Evolutionary conservation across 257 asterid genomes (phyloP).

Genomic region (Handroanthus guayacan): DNA sequence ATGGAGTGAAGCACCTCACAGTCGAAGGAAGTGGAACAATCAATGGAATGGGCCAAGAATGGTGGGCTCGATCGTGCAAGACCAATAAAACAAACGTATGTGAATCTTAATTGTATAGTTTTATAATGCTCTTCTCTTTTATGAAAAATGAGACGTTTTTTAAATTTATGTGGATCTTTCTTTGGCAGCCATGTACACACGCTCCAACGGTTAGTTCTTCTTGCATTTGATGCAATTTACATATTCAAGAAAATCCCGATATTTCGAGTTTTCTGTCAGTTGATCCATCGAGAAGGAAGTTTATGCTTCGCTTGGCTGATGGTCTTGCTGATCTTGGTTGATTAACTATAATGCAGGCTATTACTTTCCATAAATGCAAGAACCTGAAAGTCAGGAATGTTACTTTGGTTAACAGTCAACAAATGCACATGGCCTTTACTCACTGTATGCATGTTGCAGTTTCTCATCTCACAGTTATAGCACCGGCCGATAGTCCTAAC

Average conservation of each 20-base stretch:
- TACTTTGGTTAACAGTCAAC: constrained; percentile 57
- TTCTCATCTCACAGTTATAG: constrained; percentile 53
- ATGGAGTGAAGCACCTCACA: constrained; percentile 59
- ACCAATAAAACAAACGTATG: constrained; percentile 67
- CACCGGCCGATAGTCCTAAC: constrained; percentile 84
- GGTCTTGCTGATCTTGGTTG: neutral
- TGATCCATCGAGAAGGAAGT: neutral
- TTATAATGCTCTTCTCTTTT: neutral
- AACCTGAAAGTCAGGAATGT: constrained; percentile 67
- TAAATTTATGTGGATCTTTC: constrained; percentile 29
- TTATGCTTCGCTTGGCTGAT: neutral
- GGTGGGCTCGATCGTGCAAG: constrained; percentile 98
- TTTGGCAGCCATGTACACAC: constrained; percentile 80
- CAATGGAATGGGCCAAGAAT: constrained; percentile 72
- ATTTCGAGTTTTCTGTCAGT: neutral
- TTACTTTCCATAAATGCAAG: constrained; percentile 77
- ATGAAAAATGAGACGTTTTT: constrained; percentile 23
- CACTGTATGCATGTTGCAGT: constrained; percentile 50
- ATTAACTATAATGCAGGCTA: constrained; percentile 57
- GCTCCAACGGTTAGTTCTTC: constrained; percentile 88
- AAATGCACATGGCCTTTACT: constrained; percentile 78
- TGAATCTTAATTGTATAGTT: constrained; percentile 11
- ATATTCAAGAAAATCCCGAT: neutral
- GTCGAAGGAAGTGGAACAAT: constrained; percentile 80
- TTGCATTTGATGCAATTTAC: neutral